Evolutionary conservation across 176 grass and related monocot genomes (phyloP).

Genomic region (Oryza officinalis): DNA sequence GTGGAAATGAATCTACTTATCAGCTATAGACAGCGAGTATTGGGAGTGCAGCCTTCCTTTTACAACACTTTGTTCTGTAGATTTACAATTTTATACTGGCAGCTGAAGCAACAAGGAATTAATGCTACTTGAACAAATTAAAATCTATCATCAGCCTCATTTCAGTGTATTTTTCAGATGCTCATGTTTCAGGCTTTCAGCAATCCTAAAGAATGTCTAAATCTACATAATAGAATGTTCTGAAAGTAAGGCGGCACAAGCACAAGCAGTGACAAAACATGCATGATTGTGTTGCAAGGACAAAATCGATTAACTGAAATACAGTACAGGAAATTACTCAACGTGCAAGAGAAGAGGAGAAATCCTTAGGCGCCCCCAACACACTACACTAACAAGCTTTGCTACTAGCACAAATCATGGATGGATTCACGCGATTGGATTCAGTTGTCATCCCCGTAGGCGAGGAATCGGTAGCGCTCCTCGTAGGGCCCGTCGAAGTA

Average conservation of each 20-base stretch:
- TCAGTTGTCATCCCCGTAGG: constrained; percentile 75
- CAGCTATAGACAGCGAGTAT: neutral
- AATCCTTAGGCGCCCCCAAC: neutral
- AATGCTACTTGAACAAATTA: neutral
- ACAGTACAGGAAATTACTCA: neutral
- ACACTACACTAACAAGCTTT: neutral
- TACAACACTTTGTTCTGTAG: neutral
- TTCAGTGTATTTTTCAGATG: neutral
- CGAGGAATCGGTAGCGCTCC: constrained; percentile 87
- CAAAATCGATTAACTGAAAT: neutral
- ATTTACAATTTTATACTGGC: neutral
- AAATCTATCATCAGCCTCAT: neutral
- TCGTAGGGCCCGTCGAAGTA: constrained; percentile 90
- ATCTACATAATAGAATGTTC: neutral
- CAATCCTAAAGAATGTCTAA: neutral
- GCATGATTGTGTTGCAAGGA: neutral
- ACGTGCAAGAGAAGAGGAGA: too few relatives aligned
- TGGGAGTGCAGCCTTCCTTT: neutral
- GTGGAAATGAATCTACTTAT: neutral
- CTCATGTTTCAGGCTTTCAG: neutral
- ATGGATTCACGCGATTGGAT: neutral
- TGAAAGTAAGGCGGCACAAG: neutral
- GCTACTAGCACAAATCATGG: neutral
- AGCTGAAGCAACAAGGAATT: neutral
- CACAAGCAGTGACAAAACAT: neutral